Evolutionary conservation across 2,329 filamentous ascomycete species (phyloP).

Genomic region (Talaromyces rugulosus): DNA sequence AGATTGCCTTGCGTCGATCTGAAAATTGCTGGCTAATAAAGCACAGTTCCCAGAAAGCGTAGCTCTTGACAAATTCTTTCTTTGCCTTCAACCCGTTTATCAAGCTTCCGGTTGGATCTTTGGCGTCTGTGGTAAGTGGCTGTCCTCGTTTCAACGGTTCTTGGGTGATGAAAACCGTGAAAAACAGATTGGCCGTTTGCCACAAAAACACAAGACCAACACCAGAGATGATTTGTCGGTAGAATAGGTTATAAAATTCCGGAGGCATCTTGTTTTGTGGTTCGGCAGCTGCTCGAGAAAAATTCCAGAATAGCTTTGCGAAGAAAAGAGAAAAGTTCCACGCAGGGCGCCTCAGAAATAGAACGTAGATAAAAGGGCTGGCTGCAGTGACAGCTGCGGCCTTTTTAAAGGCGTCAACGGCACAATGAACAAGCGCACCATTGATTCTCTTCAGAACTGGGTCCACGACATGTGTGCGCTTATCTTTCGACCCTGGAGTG

Average conservation of each 20-base stretch:
- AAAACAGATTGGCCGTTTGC: conserved; percentile 71
- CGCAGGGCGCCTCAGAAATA: conserved; percentile 57
- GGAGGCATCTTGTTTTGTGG: conserved; percentile 55
- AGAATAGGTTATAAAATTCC: conserved; percentile 53
- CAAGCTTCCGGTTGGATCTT: conserved; percentile 86
- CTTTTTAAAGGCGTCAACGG: conserved; percentile 30
- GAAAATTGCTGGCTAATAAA: conserved; percentile 72
- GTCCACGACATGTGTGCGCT: conserved; percentile 33
- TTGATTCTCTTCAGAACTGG: conserved; percentile 38
- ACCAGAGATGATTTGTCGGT: conserved; percentile 58
- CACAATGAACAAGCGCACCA: conserved; percentile 23
- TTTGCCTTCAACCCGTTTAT: conserved; percentile 79
- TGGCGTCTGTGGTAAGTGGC: conserved; percentile 78
- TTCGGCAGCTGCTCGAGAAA: conserved; percentile 65
- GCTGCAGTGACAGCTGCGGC: conserved; percentile 40
- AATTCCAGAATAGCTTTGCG: conserved; percentile 68
- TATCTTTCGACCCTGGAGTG: conserved; percentile 26
- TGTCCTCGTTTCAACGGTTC: conserved; percentile 79
- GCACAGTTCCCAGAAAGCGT: conserved; percentile 87
- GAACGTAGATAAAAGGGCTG: conserved; percentile 57
- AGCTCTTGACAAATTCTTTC: conserved; percentile 71
- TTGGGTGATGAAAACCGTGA: conserved; percentile 74
- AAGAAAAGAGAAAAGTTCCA: conserved; percentile 70
- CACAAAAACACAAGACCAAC: conserved; percentile 67
- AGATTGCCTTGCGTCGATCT: conserved; percentile 75